Percentiles rank a stretch among this genome's conserved stretches.
These are phyloP conservation scores for Prosopis cineraria DNA, from an alignment of 306 rosid species.

Conservation along the genomic window DNA sequence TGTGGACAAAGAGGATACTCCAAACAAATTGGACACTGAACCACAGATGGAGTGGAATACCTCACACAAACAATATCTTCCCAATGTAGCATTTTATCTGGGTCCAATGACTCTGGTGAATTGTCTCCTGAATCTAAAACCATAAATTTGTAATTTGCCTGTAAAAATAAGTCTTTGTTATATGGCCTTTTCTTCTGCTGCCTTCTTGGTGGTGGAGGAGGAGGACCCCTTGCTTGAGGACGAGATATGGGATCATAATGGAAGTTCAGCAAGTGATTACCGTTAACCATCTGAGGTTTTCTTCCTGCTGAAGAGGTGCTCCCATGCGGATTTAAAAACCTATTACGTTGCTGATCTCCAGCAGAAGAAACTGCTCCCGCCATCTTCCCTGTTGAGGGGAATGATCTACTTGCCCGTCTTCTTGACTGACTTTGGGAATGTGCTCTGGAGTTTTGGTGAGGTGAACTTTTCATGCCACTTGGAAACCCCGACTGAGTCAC, in stretches of 20 bases:
- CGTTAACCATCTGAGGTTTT: slow-evolving; percentile 71
- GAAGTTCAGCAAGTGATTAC: slow-evolving; percentile 88
- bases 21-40: slow-evolving; percentile 97
- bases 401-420: slow-evolving; percentile 50
- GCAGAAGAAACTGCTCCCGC: slow-evolving; percentile 41
- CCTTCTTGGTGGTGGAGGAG: slow-evolving; percentile 80
- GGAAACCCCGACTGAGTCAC: slow-evolving; percentile 52
- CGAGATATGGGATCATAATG: slow-evolving; percentile 88
- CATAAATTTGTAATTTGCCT: slow-evolving; percentile 91
- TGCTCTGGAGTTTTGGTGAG: slow-evolving; percentile 47
- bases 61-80: slow-evolving; percentile 88
- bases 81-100: slow-evolving; percentile 95
- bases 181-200: slow-evolving; percentile 75
- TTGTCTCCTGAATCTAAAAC: slow-evolving; percentile 80
- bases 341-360: slow-evolving; percentile 47
- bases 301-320: slow-evolving; percentile 58
- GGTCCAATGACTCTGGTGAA: slow-evolving; percentile 71
- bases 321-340: slow-evolving; percentile 54
- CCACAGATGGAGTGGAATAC: slow-evolving; percentile 68
- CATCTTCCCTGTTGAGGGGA: slow-evolving; percentile 48
- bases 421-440: slow-evolving; percentile 50
- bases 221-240: slow-evolving; percentile 77
- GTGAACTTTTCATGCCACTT: slow-evolving; percentile 38
- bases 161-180: slow-evolving; percentile 89
- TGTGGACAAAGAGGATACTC: slow-evolving; percentile 92